phyloP scores from a whole-genome alignment of 345 rosid genomes.

The Fremontodendron californicum region DNA sequence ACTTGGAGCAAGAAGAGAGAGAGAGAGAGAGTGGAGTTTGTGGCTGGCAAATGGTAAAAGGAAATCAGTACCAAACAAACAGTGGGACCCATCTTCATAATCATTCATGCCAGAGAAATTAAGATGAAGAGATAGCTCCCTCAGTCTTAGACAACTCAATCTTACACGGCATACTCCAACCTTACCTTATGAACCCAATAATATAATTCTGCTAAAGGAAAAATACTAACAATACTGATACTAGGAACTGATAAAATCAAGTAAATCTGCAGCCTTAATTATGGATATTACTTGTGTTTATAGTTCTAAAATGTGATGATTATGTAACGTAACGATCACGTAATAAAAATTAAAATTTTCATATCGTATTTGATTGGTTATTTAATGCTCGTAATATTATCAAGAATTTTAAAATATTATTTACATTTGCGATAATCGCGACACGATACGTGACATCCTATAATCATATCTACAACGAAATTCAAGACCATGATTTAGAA shows the following conservation, averaged over 20 bases:
- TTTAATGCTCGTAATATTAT: too few relatives aligned
- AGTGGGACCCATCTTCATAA: slow-evolving; percentile 4
- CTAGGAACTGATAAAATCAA: neutral
- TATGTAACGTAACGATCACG: too few relatives aligned
- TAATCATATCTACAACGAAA: too few relatives aligned
- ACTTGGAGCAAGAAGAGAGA: neutral
- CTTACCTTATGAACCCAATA: neutral
- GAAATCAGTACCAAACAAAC: slow-evolving; percentile 9
- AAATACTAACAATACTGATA: neutral
- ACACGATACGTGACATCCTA: too few relatives aligned
- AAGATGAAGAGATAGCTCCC: slow-evolving; percentile 2
- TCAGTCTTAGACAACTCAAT: neutral
- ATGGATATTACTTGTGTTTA: too few relatives aligned
- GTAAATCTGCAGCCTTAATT: too few relatives aligned
- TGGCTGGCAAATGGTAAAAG: neutral
- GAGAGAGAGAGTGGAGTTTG: neutral
- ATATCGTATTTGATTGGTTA: too few relatives aligned
- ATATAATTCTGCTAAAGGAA: neutral
- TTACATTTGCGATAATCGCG: too few relatives aligned
- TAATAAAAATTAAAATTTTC: too few relatives aligned
- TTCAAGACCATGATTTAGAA: too few relatives aligned
- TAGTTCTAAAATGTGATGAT: too few relatives aligned
- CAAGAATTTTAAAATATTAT: too few relatives aligned
- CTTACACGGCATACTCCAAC: neutral
- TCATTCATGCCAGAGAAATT: slow-evolving; percentile 12